Percentiles rank a stretch among this genome's conserved stretches.
phyloP scores from a whole-genome alignment of 306 rosid species.

The Crataegus laevigata region DNA sequence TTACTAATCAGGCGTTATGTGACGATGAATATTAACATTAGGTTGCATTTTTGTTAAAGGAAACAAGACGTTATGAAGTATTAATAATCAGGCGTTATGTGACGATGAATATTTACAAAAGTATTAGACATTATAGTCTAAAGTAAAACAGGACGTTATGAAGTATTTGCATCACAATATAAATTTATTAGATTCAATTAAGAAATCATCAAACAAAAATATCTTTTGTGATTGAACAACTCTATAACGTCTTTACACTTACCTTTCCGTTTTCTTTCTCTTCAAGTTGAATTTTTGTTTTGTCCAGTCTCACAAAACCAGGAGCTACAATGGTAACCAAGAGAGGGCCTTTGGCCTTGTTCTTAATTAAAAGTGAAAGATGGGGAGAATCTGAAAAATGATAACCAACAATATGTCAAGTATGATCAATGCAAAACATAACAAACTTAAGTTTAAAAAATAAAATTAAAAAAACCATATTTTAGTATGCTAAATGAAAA shows the following conservation, averaged over 20 bases:
- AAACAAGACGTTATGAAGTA: neutral
- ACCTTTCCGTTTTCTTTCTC: constrained; percentile 31
- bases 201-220: neutral
- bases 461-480: neutral
- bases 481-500: neutral
- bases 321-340: constrained; percentile 35
- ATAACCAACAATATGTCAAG: neutral
- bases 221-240: neutral
- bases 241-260: neutral
- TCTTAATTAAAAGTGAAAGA: constrained; percentile 44
- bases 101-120: neutral
- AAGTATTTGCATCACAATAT: neutral
- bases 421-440: neutral
- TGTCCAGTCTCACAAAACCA: constrained; percentile 28
- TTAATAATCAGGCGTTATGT: neutral
- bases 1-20: neutral
- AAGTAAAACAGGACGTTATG: neutral
- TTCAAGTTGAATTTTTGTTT: constrained; percentile 19
- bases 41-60: neutral
- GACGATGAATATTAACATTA: neutral
- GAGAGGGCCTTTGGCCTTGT: constrained; percentile 31
- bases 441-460: neutral
- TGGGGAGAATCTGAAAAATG: constrained; percentile 36
- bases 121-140: neutral
- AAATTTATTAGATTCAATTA: neutral